Base-by-base conservation (phyloP, 2,329 filamentous ascomycete genomes). In the Escovopsis sp. region DNA sequence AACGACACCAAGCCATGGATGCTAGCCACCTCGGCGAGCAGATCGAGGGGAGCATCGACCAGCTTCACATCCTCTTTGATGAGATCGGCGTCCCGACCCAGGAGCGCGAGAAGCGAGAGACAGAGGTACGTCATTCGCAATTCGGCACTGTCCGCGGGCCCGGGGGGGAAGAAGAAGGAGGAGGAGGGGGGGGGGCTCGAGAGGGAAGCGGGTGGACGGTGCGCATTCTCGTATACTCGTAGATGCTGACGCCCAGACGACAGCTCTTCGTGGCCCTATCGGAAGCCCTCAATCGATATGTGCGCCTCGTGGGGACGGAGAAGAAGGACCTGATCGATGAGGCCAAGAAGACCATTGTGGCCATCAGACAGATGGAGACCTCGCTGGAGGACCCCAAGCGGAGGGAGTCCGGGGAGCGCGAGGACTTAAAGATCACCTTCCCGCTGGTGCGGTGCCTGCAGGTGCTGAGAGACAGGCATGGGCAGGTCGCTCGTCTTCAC, bases 81-180 rank as follows among this genome's bases (percentile, higher is more conserved):
- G 89, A 98, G 59, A 98, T 98, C 56, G 91, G 91, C 45, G 84
- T 98, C n/a, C 77, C 89, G 26, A 78, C 69, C 56, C 87, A 94
- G 77, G 91, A 96, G 62, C 83, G 91, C 56, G 87, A 96, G 59
- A 73, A 77, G 40, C 75, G 91, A 55, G 89, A 96, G 60, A 76
- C 85, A 59, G 86, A 95, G 78, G 88, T 93, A 68, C 57, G 73
- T 47, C 41, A 28, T 5, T 11, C 39, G 33, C 19, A 19, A 45
- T 26, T 23, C 11, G 28, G 8, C 28, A 32, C 8, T 11, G 28
- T 32, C 28, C 28, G 6, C 10, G 28, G 28, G 28, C 10, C 28
- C 10, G 6, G 6, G 6, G 28, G 28, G 28, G 6, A 30, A 2
- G 28, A n/a, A n/a, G n/a, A 4, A 30, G 8, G 28, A 6, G 23